These are phyloP conservation scores for Haplosporangium sp. DNA, from an alignment of 371 early-diverging fungal species.

Conservation along the genomic window DNA sequence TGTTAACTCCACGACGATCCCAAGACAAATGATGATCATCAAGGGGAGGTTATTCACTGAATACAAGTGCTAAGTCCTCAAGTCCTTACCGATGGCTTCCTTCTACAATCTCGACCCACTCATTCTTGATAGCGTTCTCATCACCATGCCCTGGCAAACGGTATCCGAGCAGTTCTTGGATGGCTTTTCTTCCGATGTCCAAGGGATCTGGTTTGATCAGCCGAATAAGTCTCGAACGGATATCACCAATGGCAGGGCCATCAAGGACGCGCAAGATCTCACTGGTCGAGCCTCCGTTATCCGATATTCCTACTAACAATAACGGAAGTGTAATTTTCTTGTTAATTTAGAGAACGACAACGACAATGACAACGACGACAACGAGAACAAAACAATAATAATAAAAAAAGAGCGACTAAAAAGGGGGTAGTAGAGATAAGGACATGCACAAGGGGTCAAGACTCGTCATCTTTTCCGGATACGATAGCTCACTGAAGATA, in stretches of 20 bases:
- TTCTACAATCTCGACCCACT: constrained; percentile 76
- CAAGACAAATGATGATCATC: no score
- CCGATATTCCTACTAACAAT: constrained; percentile 71
- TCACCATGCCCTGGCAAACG: constrained; percentile 66
- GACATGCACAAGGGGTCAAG: no score
- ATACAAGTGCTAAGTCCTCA: no score
- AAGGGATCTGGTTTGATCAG: constrained; percentile 63
- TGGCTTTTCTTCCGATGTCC: constrained; percentile 60
- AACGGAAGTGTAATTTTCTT: not conserved
- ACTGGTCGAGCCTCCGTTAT: constrained; percentile 77
- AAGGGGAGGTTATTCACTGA: no score
- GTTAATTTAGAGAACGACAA: no score
- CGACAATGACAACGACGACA: no score
- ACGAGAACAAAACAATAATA: no score
- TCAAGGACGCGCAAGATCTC: constrained; percentile 75
- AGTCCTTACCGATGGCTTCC: constrained; percentile 73
- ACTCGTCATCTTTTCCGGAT: no score
- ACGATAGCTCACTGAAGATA: constrained; percentile 4
- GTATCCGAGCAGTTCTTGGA: constrained; percentile 73
- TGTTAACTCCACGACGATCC: no score
- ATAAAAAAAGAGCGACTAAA: no score
- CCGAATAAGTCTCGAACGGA: constrained; percentile 69
- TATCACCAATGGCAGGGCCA: constrained; percentile 79
- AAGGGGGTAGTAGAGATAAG: no score
- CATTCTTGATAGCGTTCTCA: constrained; percentile 65